Evolutionary conservation across 345 rosid species (phyloP).

Genomic region (Orychophragmus violaceus): DNA sequence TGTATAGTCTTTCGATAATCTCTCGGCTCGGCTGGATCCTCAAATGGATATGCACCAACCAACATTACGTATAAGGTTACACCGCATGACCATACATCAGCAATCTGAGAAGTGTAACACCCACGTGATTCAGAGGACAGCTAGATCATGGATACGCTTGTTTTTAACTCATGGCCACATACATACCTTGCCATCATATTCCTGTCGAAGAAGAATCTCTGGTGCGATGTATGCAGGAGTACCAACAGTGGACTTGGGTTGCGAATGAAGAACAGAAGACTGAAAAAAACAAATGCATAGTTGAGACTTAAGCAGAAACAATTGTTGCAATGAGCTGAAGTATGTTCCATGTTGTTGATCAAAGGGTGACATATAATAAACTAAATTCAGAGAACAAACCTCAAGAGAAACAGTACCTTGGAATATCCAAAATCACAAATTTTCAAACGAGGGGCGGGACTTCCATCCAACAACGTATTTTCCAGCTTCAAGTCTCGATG

Average conservation of each 20-base stretch:
- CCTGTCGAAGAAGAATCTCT: constrained; percentile 71
- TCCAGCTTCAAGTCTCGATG: constrained; percentile 91
- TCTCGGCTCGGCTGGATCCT: constrained; percentile 87
- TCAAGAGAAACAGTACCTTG: constrained; percentile 48
- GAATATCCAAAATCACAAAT: constrained; percentile 98
- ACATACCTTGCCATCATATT: constrained; percentile 91
- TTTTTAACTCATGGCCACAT: not conserved
- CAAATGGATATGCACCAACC: constrained; percentile 96
- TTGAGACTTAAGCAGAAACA: not conserved
- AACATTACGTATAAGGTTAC: constrained; percentile 91
- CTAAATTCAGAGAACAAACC: constrained; percentile 22
- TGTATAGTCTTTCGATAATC: constrained; percentile 83
- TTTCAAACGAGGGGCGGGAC: constrained; percentile 87
- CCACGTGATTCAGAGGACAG: not conserved
- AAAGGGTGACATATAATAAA: not conserved
- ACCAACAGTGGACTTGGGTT: constrained; percentile 94
- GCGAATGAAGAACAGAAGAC: constrained; percentile 95
- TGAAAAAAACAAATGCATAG: constrained; percentile 17
- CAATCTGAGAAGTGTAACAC: constrained; percentile 47
- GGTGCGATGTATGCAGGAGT: constrained; percentile 99
- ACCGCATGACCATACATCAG: constrained; percentile 98
- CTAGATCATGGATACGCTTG: not conserved
- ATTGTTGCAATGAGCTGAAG: not conserved
- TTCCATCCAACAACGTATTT: constrained; percentile 88
- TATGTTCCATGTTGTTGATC: not conserved